phyloP scores from a whole-genome alignment of 768 basidiomycete species.

The Pisolithus albus region DNA sequence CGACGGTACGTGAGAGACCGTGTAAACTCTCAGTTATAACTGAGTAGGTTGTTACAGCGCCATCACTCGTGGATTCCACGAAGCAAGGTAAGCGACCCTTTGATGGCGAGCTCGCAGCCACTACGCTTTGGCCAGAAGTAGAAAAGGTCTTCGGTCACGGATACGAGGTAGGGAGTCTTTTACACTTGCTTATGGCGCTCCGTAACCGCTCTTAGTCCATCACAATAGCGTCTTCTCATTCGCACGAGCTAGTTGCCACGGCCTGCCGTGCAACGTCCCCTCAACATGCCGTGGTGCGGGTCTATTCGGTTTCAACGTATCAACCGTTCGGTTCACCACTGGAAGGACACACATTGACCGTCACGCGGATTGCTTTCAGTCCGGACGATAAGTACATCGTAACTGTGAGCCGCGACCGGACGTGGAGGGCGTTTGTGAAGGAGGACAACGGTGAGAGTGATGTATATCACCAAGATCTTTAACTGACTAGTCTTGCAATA shows the following conservation, averaged over 20 bases:
- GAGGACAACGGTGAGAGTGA: slow-evolving; percentile 34
- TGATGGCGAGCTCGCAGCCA: slow-evolving; percentile 82
- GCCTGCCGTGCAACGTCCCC: slow-evolving; percentile 83
- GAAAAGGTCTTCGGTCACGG: slow-evolving; percentile 98
- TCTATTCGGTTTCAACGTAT: slow-evolving; percentile 71
- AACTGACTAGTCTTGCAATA: not conserved
- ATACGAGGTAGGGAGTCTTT: slow-evolving; percentile 67
- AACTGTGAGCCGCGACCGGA: slow-evolving; percentile 85
- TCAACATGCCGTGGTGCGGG: slow-evolving; percentile 84
- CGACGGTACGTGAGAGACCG: slow-evolving; percentile 40
- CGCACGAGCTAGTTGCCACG: slow-evolving; percentile 69
- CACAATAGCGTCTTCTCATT: slow-evolving; percentile 67
- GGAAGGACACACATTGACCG: slow-evolving; percentile 79
- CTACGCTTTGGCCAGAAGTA: slow-evolving; percentile 92
- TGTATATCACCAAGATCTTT: not conserved
- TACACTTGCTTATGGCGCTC: not conserved
- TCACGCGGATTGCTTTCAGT: slow-evolving; percentile 88
- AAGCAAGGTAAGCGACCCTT: slow-evolving; percentile 49
- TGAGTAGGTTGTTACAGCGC: slow-evolving; percentile 8
- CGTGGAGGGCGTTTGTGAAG: slow-evolving; percentile 77
- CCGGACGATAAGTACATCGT: slow-evolving; percentile 73
- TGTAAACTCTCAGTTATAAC: not conserved
- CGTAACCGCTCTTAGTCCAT: slow-evolving; percentile 51
- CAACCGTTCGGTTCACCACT: slow-evolving; percentile 66
- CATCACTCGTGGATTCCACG: slow-evolving; percentile 12